Conservation (phyloP, 164 flowering plant genomes). For the Nymphaea thermarum region DNA sequence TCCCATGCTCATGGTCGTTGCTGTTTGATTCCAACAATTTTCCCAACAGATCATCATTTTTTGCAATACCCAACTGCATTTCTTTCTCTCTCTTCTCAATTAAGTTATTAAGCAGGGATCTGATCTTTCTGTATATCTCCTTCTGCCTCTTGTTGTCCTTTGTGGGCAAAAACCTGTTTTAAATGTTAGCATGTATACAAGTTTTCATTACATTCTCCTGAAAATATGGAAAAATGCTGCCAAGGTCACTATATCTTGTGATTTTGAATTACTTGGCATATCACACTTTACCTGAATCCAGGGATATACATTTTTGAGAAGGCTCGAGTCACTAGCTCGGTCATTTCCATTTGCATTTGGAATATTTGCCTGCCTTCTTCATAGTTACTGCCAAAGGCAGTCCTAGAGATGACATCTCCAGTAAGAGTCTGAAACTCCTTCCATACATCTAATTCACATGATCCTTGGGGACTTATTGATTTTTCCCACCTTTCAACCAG, state of each 20-base stretch:
- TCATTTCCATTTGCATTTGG: slow-evolving; percentile 17
- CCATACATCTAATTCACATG: slow-evolving; percentile 13
- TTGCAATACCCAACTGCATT: slow-evolving; percentile 6
- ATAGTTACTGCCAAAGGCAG: slow-evolving; percentile 17
- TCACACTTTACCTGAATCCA: slow-evolving; percentile 18
- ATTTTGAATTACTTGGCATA: no score
- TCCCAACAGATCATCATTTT: slow-evolving; percentile 12
- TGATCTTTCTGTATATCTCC: slow-evolving; percentile 7
- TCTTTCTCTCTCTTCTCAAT: slow-evolving; percentile 11
- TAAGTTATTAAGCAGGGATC: slow-evolving; percentile 2
- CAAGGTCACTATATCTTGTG: no score
- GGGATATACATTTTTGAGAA: slow-evolving; percentile 15
- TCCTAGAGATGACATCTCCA: slow-evolving; percentile 9
- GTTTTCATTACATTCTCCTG: background rate
- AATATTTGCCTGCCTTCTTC: slow-evolving; percentile 16
- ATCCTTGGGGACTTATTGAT: slow-evolving; percentile 2
- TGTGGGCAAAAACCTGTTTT: slow-evolving; percentile 18
- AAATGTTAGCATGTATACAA: background rate
- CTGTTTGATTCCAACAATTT: slow-evolving; percentile 10
- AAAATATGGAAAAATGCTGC: no score
- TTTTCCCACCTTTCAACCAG: slow-evolving; percentile 11
- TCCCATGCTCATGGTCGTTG: background rate
- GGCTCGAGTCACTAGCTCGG: slow-evolving; percentile 4
- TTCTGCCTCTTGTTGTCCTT: slow-evolving; percentile 11
- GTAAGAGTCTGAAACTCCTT: slow-evolving; percentile 11